A percentile compares a stretch with the other conserved stretches of the same genome.
Conservation (phyloP, 257 asterid genomes). For the Schizonepeta tenuifolia region DNA sequence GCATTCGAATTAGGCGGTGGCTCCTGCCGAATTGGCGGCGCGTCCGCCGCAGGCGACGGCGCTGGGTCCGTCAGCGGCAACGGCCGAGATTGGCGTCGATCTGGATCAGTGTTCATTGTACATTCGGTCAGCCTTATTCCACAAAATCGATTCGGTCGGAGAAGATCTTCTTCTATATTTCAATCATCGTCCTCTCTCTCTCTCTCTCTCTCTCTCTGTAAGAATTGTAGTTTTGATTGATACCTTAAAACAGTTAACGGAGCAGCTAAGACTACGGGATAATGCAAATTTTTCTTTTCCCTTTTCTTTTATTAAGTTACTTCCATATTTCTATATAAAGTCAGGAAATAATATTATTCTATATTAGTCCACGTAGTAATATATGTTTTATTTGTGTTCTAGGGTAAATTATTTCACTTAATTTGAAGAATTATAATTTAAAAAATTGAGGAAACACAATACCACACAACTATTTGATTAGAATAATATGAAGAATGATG, state of each 20-base stretch:
- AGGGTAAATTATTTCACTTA: too few species aligned
- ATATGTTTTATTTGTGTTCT: too few species aligned
- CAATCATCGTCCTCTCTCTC: not conserved
- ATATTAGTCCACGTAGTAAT: too few species aligned
- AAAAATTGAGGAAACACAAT: too few species aligned
- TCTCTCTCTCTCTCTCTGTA: slow-evolving; percentile 13
- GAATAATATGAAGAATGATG: too few species aligned
- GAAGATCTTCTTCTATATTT: slow-evolving; percentile 15
- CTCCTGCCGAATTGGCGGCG: slow-evolving; percentile 20
- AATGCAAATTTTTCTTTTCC: slow-evolving; percentile 15
- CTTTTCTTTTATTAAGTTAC: not conserved
- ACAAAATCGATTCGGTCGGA: not conserved
- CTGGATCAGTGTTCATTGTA: slow-evolving; percentile 32
- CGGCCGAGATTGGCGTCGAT: slow-evolving; percentile 28
- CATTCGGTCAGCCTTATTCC: slow-evolving; percentile 28
- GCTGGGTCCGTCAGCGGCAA: slow-evolving; percentile 21
- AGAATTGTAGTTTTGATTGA: slow-evolving; percentile 24
- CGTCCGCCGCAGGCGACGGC: slow-evolving; percentile 26
- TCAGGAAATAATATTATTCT: too few species aligned
- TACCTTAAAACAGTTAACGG: slow-evolving; percentile 27
- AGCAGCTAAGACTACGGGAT: slow-evolving; percentile 33
- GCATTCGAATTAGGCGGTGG: slow-evolving; percentile 27
- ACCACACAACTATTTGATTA: too few species aligned
- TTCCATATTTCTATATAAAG: too few species aligned
- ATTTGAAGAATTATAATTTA: too few species aligned